These are phyloP conservation scores for Linum trigynum DNA, from an alignment of 345 rosid species.

Conservation along the genomic window DNA sequence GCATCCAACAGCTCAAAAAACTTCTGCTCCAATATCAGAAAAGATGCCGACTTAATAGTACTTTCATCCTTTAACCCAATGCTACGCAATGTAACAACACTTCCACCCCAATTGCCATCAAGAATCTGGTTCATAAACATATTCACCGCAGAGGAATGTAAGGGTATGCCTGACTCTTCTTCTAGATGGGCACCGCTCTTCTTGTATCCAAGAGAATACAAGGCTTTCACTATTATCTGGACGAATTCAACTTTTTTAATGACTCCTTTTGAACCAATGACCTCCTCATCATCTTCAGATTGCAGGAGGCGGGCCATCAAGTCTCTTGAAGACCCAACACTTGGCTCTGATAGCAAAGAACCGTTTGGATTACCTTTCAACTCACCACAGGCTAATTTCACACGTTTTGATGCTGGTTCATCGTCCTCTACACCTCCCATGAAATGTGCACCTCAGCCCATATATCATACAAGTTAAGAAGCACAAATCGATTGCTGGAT, in stretches of 20 bases:
- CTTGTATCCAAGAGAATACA: conserved; percentile 63
- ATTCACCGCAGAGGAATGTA: conserved; percentile 40
- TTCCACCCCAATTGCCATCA: conserved; percentile 61
- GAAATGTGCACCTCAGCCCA: conserved; percentile 16
- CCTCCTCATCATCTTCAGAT: conserved; percentile 54
- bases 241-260: conserved; percentile 51
- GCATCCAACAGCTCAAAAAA: conserved; percentile 42
- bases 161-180: conserved; percentile 58
- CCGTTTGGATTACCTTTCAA: conserved; percentile 9
- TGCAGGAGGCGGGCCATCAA: conserved; percentile 57
- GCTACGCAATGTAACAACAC: conserved; percentile 38
- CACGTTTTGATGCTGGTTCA: conserved; percentile 20
- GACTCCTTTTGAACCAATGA: conserved; percentile 48
- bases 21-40: conserved; percentile 59
- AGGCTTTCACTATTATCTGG: conserved; percentile 48
- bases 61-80: conserved; percentile 48
- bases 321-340: conserved; percentile 44
- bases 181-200: conserved; percentile 53
- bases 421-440: conserved; percentile 18
- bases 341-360: conserved; percentile 9
- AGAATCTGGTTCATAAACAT: conserved; percentile 43
- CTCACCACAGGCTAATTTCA: conserved; percentile 8
- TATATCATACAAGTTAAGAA: conserved; percentile 5
- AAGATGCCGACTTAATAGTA: conserved; percentile 43
- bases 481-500: neutral